A percentile compares a stretch with the other conserved stretches of the same genome.
These are phyloP conservation scores for Paraphoma sp. DNA, from an alignment of 2,329 filamentous ascomycete species.

Conservation along the genomic window DNA sequence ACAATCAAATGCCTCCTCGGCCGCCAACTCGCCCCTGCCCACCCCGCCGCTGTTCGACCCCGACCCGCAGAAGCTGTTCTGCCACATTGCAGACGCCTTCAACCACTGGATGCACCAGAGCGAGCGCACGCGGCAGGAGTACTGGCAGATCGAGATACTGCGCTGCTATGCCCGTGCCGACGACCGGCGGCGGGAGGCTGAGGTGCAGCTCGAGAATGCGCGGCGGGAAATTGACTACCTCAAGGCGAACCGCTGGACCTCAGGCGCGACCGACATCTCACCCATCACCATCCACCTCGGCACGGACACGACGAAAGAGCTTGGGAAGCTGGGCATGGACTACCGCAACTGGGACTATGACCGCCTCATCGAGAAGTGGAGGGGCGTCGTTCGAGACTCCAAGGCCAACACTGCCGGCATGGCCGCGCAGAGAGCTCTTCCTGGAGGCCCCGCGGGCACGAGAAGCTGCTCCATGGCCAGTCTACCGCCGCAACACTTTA, in stretches of 20 bases:
- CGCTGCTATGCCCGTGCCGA: slow-evolving; percentile 53
- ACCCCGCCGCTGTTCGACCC: slow-evolving; percentile 55
- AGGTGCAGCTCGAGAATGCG: slow-evolving; percentile 48
- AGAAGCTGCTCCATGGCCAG: slow-evolving; percentile 41
- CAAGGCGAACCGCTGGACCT: slow-evolving; percentile 37
- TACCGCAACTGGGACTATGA: slow-evolving; percentile 51
- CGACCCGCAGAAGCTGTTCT: slow-evolving; percentile 72
- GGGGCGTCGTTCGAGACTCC: slow-evolving; percentile 42
- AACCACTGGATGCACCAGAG: slow-evolving; percentile 75
- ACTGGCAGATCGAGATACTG: slow-evolving; percentile 56
- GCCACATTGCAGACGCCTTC: slow-evolving; percentile 80
- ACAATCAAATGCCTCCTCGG: slow-evolving; percentile 34
- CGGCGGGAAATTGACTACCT: slow-evolving; percentile 53
- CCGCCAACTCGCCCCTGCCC: slow-evolving; percentile 43
- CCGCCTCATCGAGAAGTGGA: slow-evolving; percentile 50
- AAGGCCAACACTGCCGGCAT: slow-evolving; percentile 35
- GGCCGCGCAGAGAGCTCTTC: slow-evolving; percentile 45
- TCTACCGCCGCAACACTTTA: slow-evolving; percentile 31
- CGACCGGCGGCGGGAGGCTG: slow-evolving; percentile 46
- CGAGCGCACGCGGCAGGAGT: slow-evolving; percentile 51
- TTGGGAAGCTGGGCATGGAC: slow-evolving; percentile 45
- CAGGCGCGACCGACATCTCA: slow-evolving; percentile 33
- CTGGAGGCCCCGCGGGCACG: slow-evolving; percentile 16
- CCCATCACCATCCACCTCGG: slow-evolving; percentile 47
- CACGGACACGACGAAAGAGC: slow-evolving; percentile 47